These are phyloP conservation scores for Fusarium paranaense DNA, from an alignment of 2,329 filamentous ascomycete genomes.

Conservation along the genomic window DNA sequence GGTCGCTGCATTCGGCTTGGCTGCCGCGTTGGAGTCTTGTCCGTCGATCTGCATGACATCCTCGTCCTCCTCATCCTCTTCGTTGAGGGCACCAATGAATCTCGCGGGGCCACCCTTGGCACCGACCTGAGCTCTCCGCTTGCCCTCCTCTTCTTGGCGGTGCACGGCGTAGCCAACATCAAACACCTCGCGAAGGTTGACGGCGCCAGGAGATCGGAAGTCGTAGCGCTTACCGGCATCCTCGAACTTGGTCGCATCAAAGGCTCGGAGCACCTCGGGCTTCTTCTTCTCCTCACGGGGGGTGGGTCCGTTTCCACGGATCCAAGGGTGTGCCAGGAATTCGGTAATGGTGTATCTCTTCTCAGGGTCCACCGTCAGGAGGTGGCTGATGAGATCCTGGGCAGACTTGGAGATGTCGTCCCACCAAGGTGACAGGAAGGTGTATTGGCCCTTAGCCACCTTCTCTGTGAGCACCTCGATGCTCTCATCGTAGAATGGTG, in stretches of 20 bases:
- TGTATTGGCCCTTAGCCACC: slow-evolving; percentile 95
- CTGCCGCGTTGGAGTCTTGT: slow-evolving; percentile 59
- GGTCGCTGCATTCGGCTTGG: slow-evolving; percentile 62
- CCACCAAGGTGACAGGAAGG: slow-evolving; percentile 99
- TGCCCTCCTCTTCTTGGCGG: slow-evolving; percentile 94
- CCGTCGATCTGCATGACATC: slow-evolving; percentile 70
- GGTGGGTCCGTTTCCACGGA: slow-evolving; percentile 72
- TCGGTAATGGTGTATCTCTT: slow-evolving; percentile 94
- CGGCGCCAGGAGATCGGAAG: slow-evolving; percentile 93
- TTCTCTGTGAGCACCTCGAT: slow-evolving; percentile 98
- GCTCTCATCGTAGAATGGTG: slow-evolving; percentile 98
- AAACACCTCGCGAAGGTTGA: slow-evolving; percentile 97
- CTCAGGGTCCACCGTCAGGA: slow-evolving; percentile 93
- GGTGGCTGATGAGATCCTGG: slow-evolving; percentile 92
- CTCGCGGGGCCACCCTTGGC: slow-evolving; percentile 73
- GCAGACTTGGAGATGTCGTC: slow-evolving; percentile 97
- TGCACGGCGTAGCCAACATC: slow-evolving; percentile 99
- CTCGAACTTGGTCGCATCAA: slow-evolving; percentile 66
- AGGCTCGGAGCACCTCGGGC: slow-evolving; percentile 62
- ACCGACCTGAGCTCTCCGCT: slow-evolving; percentile 86
- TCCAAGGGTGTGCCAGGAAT: slow-evolving; percentile 96
- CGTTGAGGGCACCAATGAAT: slow-evolving; percentile 73
- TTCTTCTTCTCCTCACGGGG: slow-evolving; percentile 70
- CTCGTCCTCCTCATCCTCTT: slow-evolving; percentile 64
- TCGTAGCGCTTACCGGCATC: slow-evolving; percentile 80